phyloP scores from a whole-genome alignment of 2,329 filamentous ascomycete genomes.

The Cercospora sp. region DNA sequence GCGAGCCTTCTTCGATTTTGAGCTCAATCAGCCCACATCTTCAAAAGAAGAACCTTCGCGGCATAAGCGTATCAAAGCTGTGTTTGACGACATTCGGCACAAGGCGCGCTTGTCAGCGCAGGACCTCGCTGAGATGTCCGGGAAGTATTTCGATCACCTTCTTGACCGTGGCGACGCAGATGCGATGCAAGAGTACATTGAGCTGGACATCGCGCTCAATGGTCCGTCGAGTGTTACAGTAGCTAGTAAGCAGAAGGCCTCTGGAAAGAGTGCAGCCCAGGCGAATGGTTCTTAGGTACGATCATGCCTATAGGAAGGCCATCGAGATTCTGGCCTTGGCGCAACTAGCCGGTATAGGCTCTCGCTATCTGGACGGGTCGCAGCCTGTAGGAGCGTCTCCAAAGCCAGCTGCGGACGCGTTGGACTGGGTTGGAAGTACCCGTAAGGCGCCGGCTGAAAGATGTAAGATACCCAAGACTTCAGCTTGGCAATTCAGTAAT shows the following conservation, averaged over 20 bases:
- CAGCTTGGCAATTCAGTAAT: background rate
- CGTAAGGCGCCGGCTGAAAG: background rate
- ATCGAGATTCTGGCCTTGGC: background rate
- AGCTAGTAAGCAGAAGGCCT: background rate
- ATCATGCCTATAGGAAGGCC: background rate
- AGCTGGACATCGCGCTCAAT: constrained; percentile 81
- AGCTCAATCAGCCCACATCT: constrained; percentile 76
- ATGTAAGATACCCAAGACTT: background rate
- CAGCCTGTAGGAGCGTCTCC: background rate
- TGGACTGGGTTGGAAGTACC: background rate
- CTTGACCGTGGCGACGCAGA: constrained; percentile 79
- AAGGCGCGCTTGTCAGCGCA: constrained; percentile 69
- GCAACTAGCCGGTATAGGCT: background rate
- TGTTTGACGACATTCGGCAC: constrained; percentile 71
- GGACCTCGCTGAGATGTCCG: constrained; percentile 72
- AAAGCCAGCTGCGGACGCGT: background rate
- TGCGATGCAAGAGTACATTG: constrained; percentile 81
- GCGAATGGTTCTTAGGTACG: constrained; percentile 10
- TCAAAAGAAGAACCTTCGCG: constrained; percentile 64
- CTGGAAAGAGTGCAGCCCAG: constrained; percentile 4
- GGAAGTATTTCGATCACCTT: constrained; percentile 79
- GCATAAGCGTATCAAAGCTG: constrained; percentile 73
- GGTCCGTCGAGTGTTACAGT: constrained; percentile 52
- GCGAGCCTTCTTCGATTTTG: constrained; percentile 84
- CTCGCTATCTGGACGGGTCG: background rate